A percentile compares a stretch with the other conserved stretches of the same genome.
These are phyloP conservation scores for Phytophthora sansomeana DNA, from an alignment of 352 stramenopile genomes.

Conservation along the genomic window DNA sequence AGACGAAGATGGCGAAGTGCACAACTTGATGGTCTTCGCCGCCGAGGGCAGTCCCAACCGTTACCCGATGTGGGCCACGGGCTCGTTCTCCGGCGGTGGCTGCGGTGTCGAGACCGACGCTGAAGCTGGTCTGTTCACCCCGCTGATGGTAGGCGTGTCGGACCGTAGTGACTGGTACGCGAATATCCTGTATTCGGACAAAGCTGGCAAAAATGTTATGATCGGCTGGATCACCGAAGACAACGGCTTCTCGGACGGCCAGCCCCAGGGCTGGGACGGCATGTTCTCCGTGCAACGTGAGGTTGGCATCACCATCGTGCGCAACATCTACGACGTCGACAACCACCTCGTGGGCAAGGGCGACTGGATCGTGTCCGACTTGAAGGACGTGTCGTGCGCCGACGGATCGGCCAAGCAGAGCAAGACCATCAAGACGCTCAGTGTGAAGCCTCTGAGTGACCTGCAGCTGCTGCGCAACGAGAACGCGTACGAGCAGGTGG, in stretches of 20 bases:
- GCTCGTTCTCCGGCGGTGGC: constrained; percentile 37
- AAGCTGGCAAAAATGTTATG: constrained; percentile 61
- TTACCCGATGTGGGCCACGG: constrained; percentile 73
- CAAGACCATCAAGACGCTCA: constrained; percentile 78
- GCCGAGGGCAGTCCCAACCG: constrained; percentile 55
- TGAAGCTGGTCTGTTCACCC: constrained; percentile 50
- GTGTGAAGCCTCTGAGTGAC: constrained; percentile 54
- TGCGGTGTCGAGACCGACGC: constrained; percentile 28
- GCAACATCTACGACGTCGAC: constrained; percentile 59
- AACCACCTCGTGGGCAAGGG: constrained; percentile 53
- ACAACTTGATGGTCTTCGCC: constrained; percentile 77
- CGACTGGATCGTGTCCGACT: constrained; percentile 67
- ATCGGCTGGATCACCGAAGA: constrained; percentile 74
- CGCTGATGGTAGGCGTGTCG: constrained; percentile 66
- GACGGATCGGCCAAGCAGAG: constrained; percentile 34
- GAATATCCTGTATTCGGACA: constrained; percentile 71
- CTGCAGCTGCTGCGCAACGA: constrained; percentile 57
- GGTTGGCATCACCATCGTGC: constrained; percentile 58
- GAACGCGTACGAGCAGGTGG: constrained; percentile 44
- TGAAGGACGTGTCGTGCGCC: constrained; percentile 37
- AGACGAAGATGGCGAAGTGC: constrained; percentile 60
- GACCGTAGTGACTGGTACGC: constrained; percentile 77
- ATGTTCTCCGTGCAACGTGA: constrained; percentile 68
- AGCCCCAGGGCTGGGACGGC: constrained; percentile 76
- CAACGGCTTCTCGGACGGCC: constrained; percentile 50